Conservation (phyloP, 805 yeast genomes). For the Metschnikowia lunata region DNA sequence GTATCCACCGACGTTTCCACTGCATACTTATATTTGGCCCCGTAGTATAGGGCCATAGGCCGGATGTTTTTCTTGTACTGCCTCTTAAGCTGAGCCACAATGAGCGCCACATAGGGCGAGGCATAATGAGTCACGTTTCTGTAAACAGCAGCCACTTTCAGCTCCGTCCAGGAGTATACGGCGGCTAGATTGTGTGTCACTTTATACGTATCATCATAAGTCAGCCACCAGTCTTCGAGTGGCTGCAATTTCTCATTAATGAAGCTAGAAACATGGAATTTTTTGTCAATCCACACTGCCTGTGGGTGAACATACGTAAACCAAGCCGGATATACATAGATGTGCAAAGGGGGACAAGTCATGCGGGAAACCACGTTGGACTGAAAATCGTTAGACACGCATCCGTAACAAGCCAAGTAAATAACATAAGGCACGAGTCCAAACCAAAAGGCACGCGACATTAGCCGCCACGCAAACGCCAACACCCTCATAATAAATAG, state of each 20-base stretch:
- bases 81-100: background rate
- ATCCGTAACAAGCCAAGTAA: constrained; percentile 10
- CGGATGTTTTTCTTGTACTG: constrained; percentile 6
- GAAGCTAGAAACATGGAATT: constrained; percentile 1
- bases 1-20: constrained; percentile 10
- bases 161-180: background rate
- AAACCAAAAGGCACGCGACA: constrained; percentile 1
- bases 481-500: background rate
- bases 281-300: constrained; percentile 2
- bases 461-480: background rate
- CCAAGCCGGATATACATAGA: constrained; percentile 10
- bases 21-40: constrained; percentile 8
- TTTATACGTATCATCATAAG: constrained; percentile 5
- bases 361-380: constrained; percentile 5
- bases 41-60: constrained; percentile 13
- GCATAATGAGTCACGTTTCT: background rate
- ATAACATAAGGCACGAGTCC: constrained; percentile 8
- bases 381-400: constrained; percentile 3
- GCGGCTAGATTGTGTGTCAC: constrained; percentile 4
- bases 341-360: constrained; percentile 10
- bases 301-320: constrained; percentile 3
- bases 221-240: background rate
- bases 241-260: constrained; percentile 2
- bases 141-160: background rate
- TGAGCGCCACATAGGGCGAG: background rate